Percentiles rank a stretch among this genome's conserved stretches.
phyloP scores from a whole-genome alignment of 805 yeast species.

The Phaffomyces antillensis region DNA sequence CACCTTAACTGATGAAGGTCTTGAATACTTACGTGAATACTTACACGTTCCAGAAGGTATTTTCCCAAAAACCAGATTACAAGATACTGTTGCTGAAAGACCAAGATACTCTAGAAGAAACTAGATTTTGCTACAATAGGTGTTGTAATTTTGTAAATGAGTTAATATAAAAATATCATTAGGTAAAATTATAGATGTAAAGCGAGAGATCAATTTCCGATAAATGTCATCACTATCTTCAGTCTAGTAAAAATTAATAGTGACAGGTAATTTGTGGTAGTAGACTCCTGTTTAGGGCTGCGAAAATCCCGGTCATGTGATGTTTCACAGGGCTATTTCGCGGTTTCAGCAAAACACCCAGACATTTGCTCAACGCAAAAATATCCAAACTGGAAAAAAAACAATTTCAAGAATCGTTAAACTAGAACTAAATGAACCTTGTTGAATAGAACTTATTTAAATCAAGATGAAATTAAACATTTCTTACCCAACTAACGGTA shows the following conservation, averaged over 20 bases:
- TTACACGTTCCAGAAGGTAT: conserved; percentile 98
- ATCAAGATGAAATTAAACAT: conserved; percentile 59
- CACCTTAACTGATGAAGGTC: conserved; percentile 99
- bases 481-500: conserved; percentile 99
- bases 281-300: too few species aligned
- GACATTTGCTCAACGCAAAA: background rate
- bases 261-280: too few species aligned
- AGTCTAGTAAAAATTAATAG: too few species aligned
- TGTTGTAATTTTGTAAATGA: conserved; percentile 15
- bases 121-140: conserved; percentile 14
- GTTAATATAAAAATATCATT: conserved; percentile 18
- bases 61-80: conserved; percentile 97
- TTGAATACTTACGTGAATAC: conserved; percentile 95
- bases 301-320: background rate
- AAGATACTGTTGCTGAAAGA: conserved; percentile 81
- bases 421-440: background rate
- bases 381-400: conserved; percentile 1
- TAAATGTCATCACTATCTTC: too few species aligned
- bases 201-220: too few species aligned
- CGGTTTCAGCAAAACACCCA: background rate
- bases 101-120: conserved; percentile 45
- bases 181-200: background rate
- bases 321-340: background rate
- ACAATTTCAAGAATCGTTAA: background rate
- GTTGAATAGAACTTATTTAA: background rate